A percentile compares a stretch with the other conserved stretches of the same genome.
These are phyloP conservation scores for Aegle marmelos DNA, from an alignment of 345 rosid species.

Conservation along the genomic window DNA sequence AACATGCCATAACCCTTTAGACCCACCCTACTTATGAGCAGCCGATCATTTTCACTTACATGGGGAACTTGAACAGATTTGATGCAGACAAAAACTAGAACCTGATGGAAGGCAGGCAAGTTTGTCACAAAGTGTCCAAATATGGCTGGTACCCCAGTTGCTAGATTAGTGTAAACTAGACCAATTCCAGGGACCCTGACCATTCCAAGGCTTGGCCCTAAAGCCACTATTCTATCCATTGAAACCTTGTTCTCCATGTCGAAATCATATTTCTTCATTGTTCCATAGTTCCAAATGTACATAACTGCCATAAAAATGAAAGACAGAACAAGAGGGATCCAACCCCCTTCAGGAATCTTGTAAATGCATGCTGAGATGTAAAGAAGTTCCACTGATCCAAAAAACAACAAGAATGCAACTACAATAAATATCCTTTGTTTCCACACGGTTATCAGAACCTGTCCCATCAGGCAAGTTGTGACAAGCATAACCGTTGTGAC, in stretches of 20 bases:
- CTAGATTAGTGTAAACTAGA: constrained; percentile 63
- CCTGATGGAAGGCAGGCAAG: constrained; percentile 74
- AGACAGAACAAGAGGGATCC: constrained; percentile 73
- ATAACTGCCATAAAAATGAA: constrained; percentile 50
- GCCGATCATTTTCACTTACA: constrained; percentile 55
- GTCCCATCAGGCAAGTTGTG: constrained; percentile 70
- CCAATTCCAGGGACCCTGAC: constrained; percentile 88
- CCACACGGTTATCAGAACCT: constrained; percentile 69
- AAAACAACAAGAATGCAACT: constrained; percentile 45
- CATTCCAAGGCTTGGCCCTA: constrained; percentile 82
- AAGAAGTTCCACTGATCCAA: constrained; percentile 65
- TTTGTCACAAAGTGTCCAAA: constrained; percentile 86
- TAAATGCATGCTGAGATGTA: constrained; percentile 60
- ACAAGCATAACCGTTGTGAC: constrained; percentile 74
- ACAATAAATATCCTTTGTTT: constrained; percentile 45
- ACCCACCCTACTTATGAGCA: constrained; percentile 65
- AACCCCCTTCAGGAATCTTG: constrained; percentile 78
- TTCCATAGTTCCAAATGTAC: constrained; percentile 89
- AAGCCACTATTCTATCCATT: constrained; percentile 54
- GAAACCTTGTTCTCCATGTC: constrained; percentile 80
- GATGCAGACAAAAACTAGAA: constrained; percentile 72
- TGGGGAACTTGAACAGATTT: constrained; percentile 81
- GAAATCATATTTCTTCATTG: constrained; percentile 67
- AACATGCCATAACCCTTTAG: constrained; percentile 78
- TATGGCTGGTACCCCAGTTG: constrained; percentile 74